Conservation (phyloP, 345 rosid species). For the Bruguiera parviflora region DNA sequence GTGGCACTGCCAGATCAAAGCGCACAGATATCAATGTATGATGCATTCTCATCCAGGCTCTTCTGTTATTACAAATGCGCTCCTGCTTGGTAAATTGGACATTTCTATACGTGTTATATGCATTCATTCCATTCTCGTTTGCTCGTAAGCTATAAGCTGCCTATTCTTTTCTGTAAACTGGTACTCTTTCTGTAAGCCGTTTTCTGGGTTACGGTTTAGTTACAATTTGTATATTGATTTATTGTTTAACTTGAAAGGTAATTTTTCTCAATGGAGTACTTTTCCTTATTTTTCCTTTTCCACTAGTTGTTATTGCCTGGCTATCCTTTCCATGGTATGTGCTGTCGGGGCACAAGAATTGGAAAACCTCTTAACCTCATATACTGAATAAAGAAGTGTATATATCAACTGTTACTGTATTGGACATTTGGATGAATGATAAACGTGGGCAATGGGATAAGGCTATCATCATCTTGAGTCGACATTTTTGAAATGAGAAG, state of each 20-base stretch:
- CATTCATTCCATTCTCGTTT: neutral
- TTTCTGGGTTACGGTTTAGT: conserved; percentile 6
- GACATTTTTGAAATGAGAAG: no score
- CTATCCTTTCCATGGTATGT: no score
- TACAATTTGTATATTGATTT: conserved; percentile 21
- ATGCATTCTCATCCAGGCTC: conserved; percentile 4
- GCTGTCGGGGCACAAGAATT: no score
- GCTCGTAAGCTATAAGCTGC: conserved; percentile 4
- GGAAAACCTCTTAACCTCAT: no score
- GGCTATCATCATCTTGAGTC: no score
- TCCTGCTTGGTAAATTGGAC: neutral
- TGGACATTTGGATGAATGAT: no score
- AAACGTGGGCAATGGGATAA: no score
- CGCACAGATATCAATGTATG: conserved; percentile 82
- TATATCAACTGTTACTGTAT: no score
- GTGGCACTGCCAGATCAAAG: conserved; percentile 61
- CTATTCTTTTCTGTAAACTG: conserved; percentile 28
- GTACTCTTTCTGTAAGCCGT: neutral
- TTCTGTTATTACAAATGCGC: neutral
- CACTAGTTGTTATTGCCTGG: no score
- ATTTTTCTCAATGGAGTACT: conserved; percentile 1
- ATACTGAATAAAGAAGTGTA: no score
- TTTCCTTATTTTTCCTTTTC: neutral
- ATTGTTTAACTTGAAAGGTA: conserved; percentile 4
- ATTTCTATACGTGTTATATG: neutral